A percentile compares a stretch with the other conserved stretches of the same genome.
These are phyloP conservation scores for Ophiocordyceps camponoti-rufipedis DNA, from an alignment of 2,329 filamentous ascomycete species.

Conservation along the genomic window DNA sequence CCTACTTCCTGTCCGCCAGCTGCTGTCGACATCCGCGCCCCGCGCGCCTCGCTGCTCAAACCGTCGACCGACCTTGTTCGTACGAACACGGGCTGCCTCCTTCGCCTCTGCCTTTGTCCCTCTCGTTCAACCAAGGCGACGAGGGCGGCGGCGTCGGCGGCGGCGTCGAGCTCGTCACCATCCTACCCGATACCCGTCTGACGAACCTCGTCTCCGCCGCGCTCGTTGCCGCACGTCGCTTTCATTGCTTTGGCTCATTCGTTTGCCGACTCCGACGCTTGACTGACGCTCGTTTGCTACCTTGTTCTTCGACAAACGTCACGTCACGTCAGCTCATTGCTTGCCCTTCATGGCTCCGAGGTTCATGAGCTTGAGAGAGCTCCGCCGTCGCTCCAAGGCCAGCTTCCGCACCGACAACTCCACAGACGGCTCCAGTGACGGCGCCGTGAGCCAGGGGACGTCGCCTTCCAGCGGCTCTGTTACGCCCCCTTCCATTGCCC, in stretches of 20 bases:
- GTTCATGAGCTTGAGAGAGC: conserved; percentile 50
- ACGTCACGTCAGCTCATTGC: too few species aligned
- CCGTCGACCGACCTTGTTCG: not conserved
- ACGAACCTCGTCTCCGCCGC: not conserved
- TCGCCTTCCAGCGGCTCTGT: conserved; percentile 49
- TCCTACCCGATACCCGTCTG: too few species aligned
- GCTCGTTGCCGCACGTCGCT: not conserved
- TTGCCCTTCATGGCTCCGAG: conserved; percentile 31
- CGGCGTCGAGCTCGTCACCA: not conserved
- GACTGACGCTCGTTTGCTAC: not conserved
- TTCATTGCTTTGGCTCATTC: not conserved
- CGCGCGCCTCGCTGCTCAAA: not conserved
- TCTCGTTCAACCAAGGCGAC: not conserved
- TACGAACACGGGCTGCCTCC: not conserved
- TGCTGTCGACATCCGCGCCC: too few species aligned
- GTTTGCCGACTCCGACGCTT: not conserved
- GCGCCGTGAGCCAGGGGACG: conserved; percentile 35
- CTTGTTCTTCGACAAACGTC: not conserved
- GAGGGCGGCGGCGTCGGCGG: not conserved
- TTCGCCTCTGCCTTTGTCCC: not conserved
- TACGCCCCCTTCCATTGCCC: conserved; percentile 57
- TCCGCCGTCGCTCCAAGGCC: conserved; percentile 59
- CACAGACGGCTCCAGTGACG: conserved; percentile 43
- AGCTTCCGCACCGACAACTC: conserved; percentile 51
- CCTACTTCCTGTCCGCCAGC: too few species aligned